These are phyloP conservation scores for Blepharisma undulans DNA, from an alignment of 169 alveolate genomes.

Conservation along the genomic window DNA sequence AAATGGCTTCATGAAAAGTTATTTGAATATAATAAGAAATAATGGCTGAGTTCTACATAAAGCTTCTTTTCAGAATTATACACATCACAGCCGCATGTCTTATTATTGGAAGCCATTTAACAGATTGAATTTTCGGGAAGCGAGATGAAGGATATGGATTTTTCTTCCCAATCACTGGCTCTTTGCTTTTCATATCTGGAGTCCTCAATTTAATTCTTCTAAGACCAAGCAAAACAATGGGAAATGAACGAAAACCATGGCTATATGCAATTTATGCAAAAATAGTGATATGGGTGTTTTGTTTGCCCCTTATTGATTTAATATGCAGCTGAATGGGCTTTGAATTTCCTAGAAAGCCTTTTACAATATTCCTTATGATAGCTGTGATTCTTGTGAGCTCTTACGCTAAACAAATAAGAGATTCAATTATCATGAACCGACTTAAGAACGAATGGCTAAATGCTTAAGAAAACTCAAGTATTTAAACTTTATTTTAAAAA, in stretches of 20 bases:
- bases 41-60: not conserved
- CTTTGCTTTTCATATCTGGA: slow-evolving; percentile 20
- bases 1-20: not conserved
- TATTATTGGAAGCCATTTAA: not conserved
- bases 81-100: not conserved
- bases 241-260: not conserved
- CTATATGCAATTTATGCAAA: not conserved
- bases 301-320: not conserved
- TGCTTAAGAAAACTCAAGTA: not conserved
- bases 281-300: not conserved
- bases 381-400: not conserved
- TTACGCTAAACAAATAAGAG: not conserved
- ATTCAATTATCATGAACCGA: not conserved
- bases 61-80: not conserved
- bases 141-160: not conserved
- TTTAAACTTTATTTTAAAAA: too few species aligned
- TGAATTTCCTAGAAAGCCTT: slow-evolving; percentile 4
- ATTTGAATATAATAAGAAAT: not conserved
- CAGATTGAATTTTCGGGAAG: not conserved
- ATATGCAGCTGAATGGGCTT: not conserved
- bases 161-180: not conserved
- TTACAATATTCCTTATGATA: not conserved
- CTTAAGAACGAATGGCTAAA: not conserved
- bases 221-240: not conserved
- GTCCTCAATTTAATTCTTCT: not conserved